Conservation (phyloP, 2,329 filamentous ascomycete genomes). For the Aspergillus sp. region DNA sequence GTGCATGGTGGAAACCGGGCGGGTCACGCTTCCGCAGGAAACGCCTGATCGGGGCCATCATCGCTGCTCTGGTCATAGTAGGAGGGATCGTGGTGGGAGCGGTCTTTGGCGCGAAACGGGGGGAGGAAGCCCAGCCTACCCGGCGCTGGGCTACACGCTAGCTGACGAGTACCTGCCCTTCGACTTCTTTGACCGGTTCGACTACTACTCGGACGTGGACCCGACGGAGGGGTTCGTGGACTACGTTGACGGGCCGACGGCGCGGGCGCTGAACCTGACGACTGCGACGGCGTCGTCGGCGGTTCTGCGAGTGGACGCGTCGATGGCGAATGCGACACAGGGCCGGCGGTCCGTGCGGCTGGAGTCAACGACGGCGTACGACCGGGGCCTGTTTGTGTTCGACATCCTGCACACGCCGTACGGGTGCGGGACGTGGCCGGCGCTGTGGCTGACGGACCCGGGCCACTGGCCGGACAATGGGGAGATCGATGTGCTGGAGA, state of each 20-base stretch:
- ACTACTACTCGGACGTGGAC: slow-evolving; percentile 37
- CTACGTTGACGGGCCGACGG: slow-evolving; percentile 34
- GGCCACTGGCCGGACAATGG: slow-evolving; percentile 54
- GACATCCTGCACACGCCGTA: slow-evolving; percentile 55
- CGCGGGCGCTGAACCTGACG: slow-evolving; percentile 47
- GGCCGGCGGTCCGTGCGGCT: slow-evolving; percentile 57
- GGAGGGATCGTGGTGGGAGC: slow-evolving; percentile 41
- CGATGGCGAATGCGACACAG: slow-evolving; percentile 47
- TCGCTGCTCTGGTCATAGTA: slow-evolving; percentile 34
- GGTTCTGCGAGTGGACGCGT: slow-evolving; percentile 53
- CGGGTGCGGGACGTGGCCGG: slow-evolving; percentile 57
- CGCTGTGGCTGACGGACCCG: slow-evolving; percentile 56
- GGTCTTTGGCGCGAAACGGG: slow-evolving; percentile 26
- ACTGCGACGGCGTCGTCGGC: slow-evolving; percentile 47
- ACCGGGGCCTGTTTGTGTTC: slow-evolving; percentile 58
- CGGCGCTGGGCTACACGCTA: slow-evolving; percentile 30
- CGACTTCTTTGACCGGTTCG: slow-evolving; percentile 38
- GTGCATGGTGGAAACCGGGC: slow-evolving; percentile 38
- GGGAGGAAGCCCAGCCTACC: slow-evolving; percentile 38
- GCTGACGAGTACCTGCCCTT: slow-evolving; percentile 34
- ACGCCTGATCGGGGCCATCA: slow-evolving; percentile 36
- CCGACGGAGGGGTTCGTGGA: slow-evolving; percentile 39
- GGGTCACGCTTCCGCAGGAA: slow-evolving; percentile 48
- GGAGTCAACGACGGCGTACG: slow-evolving; percentile 51
- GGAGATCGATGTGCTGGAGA: slow-evolving; percentile 56